Base-by-base conservation (phyloP, 192 early-diverging fungal genomes). In the Piromyces sp. region DNA sequence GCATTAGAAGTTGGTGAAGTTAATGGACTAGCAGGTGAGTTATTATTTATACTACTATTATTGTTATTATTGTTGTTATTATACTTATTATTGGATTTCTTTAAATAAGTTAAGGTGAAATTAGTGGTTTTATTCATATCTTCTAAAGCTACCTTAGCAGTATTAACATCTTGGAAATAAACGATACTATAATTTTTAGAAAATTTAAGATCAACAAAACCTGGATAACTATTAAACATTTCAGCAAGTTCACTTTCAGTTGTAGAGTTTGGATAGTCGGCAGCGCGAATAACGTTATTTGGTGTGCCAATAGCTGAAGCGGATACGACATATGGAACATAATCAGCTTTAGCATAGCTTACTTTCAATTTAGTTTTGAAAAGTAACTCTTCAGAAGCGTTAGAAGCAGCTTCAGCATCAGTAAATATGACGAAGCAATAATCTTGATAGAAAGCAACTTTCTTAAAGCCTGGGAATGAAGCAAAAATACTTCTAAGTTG, bases 351-450 rank as follows among this genome's bases (percentile, higher is more conserved):
- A 0, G 88, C 86, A 80, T 85, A 89, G 42, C 82, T 86, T 38
- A 87, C 86, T 81, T 89, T 89, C 83, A 89, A 88, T 29, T 86
- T 84, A 17, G 88, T 88, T 33, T 84, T 85, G 80, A 88, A 88
- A 28, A 88, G 81, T 30, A 89, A 82, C n/a, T 87, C 86, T 81
- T 89, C 88, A 58, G 88, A 86, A 14, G 88, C 88, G 51, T 85
- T 79, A 13, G 83, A 78, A 9, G 88, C 86, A 13, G 83, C 83
- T 37, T 80, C 82, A 29, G 78, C 83, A 81, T 88, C 87, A 36
- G 68, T 33, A 81, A 89, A 89, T 68, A 84, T 85, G 31, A 89
- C 85, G 79, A 89, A 89, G 81, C 86, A 89, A 78, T 89, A 89
- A 82, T 89, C 88, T 26, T 83, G 84, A 83, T 89, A 89, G 81